phyloP scores from a whole-genome alignment of 179 eudicot genomes.

The Patellifolia procumbens region DNA sequence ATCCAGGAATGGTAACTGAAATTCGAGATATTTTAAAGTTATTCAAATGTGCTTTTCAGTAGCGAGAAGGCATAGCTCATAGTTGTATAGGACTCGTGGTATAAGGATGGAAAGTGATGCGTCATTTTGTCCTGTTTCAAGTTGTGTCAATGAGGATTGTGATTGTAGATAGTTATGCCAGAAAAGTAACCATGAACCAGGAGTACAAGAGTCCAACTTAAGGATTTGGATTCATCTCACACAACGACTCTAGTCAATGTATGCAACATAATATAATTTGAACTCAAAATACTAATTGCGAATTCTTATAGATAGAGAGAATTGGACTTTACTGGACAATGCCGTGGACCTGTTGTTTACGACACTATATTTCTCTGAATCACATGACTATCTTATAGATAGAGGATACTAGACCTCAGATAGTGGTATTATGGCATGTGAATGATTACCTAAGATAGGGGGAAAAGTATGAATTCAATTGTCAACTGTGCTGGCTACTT shows the following conservation, averaged over 20 bases:
- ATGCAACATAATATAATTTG: background rate
- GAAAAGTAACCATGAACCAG: background rate
- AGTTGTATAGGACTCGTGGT: background rate
- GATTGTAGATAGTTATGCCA: background rate
- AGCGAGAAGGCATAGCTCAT: background rate
- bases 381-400: background rate
- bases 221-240: background rate
- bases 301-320: background rate
- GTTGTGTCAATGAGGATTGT: background rate
- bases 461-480: background rate
- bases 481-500: background rate
- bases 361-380: background rate
- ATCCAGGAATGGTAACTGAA: background rate
- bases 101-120: background rate
- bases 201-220: background rate
- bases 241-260: background rate
- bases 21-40: too few species aligned
- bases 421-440: background rate
- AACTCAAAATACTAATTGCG: background rate
- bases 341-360: background rate
- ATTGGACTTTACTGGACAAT: background rate
- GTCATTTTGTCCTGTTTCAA: background rate
- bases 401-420: background rate
- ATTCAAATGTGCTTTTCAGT: background rate
- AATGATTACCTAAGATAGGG: background rate